Base-by-base conservation (phyloP, 306 rosid genomes). In the Acacia crassicarpa region DNA sequence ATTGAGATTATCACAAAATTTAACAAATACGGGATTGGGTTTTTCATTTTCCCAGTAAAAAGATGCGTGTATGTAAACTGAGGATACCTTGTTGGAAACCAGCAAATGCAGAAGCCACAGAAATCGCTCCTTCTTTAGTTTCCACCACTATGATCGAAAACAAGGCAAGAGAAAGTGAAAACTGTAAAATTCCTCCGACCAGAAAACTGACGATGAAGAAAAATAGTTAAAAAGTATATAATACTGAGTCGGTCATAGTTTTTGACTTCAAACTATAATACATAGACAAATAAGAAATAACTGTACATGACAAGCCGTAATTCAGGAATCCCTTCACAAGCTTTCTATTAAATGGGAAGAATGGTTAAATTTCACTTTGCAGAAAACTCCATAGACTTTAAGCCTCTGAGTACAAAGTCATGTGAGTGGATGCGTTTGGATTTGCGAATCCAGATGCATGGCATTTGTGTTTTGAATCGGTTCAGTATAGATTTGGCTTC, bases 101-200 rank as follows among this genome's bases (percentile, higher is more conserved):
- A 5, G 69, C 69, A 63, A 63, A 63, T 30, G 69, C 69, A 63
- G 69, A 63, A 63, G 69, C 69, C 41, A 63, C 69, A 63, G 69
- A 63, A 14, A 63, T 63, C 20, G 69, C 41, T 14, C 69, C 69
- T 12, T 63, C 69, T 63, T 63, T 30, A 63, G 69, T 9, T 63
- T 30, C 69, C 69, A 63, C 38, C 43, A 30, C 69, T 63, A 30
- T 30, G n/a, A 63, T 27, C 69, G 41, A 30, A 63, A 63, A 32
- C n/a, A 63, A 63, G 41, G 43, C 19, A 63, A 30, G 11, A 25
- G 35, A 13, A 61, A 27, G 35, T 61, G n/a, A 30, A 58, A 74
- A 61, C 33, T 73, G 14, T 62, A 5, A 63, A 40, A 80, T 79
- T 73, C 41, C 63, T 67, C 40, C 65, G 75, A 48, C 33, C 17